Conservation (phyloP, 75 land plant genomes). For the Pinus tabuliformis region DNA sequence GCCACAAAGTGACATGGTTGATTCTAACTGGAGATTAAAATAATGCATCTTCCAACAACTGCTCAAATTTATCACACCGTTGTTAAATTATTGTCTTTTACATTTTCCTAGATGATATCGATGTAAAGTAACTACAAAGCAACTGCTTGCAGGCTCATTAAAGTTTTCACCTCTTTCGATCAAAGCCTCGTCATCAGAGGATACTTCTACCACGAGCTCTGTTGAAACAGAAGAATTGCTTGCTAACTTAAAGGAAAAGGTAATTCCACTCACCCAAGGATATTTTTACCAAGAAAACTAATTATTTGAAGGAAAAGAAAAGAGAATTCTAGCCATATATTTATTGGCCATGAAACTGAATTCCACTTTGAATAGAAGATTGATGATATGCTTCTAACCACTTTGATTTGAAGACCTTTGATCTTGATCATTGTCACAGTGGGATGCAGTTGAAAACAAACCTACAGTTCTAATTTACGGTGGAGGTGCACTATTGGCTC, state of each 20-base stretch:
- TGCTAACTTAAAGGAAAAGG: conserved; percentile 48
- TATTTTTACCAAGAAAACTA: not conserved
- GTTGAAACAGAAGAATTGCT: conserved; percentile 34
- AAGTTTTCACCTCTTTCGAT: conserved; percentile 25
- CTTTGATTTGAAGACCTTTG: conserved; percentile 1
- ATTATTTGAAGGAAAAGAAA: not conserved
- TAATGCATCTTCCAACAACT: too few relatives aligned
- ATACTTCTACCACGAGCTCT: conserved; percentile 19
- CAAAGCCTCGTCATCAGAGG: conserved; percentile 49
- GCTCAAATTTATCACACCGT: too few relatives aligned
- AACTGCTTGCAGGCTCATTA: conserved; percentile 20
- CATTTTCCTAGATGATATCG: too few relatives aligned
- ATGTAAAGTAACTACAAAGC: not conserved
- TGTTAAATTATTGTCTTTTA: too few relatives aligned
- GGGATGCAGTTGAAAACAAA: conserved; percentile 83
- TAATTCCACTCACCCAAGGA: conserved; percentile 6
- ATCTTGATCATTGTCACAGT: conserved; percentile 35
- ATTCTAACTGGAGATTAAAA: too few relatives aligned
- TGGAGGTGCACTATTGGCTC: conserved; percentile 81
- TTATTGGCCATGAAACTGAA: conserved; percentile 1
- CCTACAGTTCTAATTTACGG: conserved; percentile 75
- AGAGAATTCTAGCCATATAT: not conserved
- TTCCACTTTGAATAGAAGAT: not conserved
- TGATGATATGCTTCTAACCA: not conserved
- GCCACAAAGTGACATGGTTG: too few relatives aligned